phyloP scores from a whole-genome alignment of 768 basidiomycete species.

The Rhodocollybia butyracea region DNA sequence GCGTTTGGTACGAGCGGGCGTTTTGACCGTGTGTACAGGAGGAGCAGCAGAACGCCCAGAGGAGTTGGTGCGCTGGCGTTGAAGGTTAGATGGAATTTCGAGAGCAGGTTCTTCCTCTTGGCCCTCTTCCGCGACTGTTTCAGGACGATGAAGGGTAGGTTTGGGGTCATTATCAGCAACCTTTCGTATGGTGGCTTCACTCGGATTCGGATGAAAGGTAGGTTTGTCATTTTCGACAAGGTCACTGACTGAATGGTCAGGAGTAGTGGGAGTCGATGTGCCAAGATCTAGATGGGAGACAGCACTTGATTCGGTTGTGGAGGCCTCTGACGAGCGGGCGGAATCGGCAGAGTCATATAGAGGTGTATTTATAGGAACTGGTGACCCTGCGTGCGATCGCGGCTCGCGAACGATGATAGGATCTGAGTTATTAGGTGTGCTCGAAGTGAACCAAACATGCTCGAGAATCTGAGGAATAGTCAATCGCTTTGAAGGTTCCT shows the following conservation, averaged over 20 bases:
- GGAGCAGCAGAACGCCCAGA: conserved; percentile 37
- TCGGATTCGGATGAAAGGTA: conserved; percentile 47
- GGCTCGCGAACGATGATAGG: conserved; percentile 8
- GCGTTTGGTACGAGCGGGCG: conserved; percentile 92
- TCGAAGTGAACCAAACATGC: conserved; percentile 79
- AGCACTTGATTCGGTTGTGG: conserved; percentile 46
- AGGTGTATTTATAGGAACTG: neutral
- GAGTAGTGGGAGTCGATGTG: conserved; percentile 55
- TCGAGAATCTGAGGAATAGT: conserved; percentile 82
- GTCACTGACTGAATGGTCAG: conserved; percentile 44
- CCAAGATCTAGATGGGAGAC: conserved; percentile 28
- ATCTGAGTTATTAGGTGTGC: neutral
- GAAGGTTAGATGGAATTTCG: conserved; percentile 22
- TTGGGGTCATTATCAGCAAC: conserved; percentile 28
- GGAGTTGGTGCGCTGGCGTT: conserved; percentile 21
- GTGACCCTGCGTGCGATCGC: conserved; percentile 1
- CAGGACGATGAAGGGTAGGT: conserved; percentile 39
- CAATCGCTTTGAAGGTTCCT: conserved; percentile 71
- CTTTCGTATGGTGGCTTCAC: conserved; percentile 61
- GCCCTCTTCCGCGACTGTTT: conserved; percentile 54
- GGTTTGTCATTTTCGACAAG: conserved; percentile 36
- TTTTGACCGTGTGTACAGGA: conserved; percentile 69
- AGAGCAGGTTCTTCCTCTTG: conserved; percentile 17
- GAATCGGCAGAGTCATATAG: conserved; percentile 22
- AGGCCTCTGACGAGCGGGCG: conserved; percentile 44